phyloP scores from a whole-genome alignment of 2,329 filamentous ascomycete species.

The Talaromyces sp. region DNA sequence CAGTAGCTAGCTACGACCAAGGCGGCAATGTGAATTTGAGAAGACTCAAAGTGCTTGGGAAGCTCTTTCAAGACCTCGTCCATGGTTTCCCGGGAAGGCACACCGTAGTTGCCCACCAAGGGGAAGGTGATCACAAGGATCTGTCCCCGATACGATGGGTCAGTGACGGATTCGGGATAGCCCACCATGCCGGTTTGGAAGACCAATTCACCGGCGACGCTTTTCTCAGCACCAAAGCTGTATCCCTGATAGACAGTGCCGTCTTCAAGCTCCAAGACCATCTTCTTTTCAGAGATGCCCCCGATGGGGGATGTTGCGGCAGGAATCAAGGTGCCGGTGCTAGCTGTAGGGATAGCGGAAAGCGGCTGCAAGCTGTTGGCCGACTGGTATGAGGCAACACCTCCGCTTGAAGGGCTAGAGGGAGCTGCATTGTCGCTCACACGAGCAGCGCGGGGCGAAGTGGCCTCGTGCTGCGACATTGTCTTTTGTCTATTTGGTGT shows the following conservation, averaged over 20 bases:
- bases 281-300: slow-evolving; percentile 54
- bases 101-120: slow-evolving; percentile 94
- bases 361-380: slow-evolving; percentile 31
- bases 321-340: slow-evolving; percentile 40
- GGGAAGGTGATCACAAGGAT: slow-evolving; percentile 97
- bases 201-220: slow-evolving; percentile 91
- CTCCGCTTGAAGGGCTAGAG: slow-evolving; percentile 40
- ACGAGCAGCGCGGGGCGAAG: slow-evolving; percentile 24
- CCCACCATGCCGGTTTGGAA: slow-evolving; percentile 99
- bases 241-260: slow-evolving; percentile 87
- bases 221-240: slow-evolving; percentile 94
- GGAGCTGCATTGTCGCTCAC: slow-evolving; percentile 26
- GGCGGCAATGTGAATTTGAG: slow-evolving; percentile 87
- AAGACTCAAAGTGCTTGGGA: slow-evolving; percentile 89
- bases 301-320: slow-evolving; percentile 61
- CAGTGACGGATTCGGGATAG: slow-evolving; percentile 91
- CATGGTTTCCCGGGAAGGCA: slow-evolving; percentile 78
- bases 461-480: slow-evolving; percentile 19
- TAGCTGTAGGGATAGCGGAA: slow-evolving; percentile 27
- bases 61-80: slow-evolving; percentile 82
- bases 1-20: slow-evolving; percentile 80
- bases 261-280: slow-evolving; percentile 90
- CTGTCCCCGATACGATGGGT: slow-evolving; percentile 85
- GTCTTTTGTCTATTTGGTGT: slow-evolving; percentile 5
- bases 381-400: slow-evolving; percentile 37